phyloP scores from a whole-genome alignment of 2,329 filamentous ascomycete species.

The Trichoderma atrobrunneum region DNA sequence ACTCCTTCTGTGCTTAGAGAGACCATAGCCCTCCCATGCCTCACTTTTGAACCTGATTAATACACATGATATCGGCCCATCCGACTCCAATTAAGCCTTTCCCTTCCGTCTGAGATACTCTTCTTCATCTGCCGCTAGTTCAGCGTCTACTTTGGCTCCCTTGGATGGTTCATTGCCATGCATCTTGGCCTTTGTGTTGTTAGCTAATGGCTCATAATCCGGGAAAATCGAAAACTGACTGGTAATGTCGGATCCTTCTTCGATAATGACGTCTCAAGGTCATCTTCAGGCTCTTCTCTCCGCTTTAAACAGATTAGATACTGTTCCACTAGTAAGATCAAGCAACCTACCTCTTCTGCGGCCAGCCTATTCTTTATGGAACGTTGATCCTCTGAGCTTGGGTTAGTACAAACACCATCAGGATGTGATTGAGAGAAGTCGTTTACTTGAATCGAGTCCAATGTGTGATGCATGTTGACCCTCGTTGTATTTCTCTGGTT shows the following conservation, averaged over 20 bases:
- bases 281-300: constrained; percentile 45
- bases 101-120: constrained; percentile 59
- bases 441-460: constrained; percentile 68
- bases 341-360: constrained; percentile 53
- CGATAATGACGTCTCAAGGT: constrained; percentile 38
- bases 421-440: too few species aligned
- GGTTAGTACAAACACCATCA: constrained; percentile 21
- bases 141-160: constrained; percentile 69
- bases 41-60: neutral
- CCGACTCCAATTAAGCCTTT: constrained; percentile 25
- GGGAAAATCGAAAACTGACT: constrained; percentile 36
- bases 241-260: constrained; percentile 62
- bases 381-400: constrained; percentile 61
- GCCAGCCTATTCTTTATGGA: constrained; percentile 69
- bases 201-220: neutral
- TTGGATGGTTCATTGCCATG: constrained; percentile 73
- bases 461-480: constrained; percentile 68
- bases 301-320: constrained; percentile 27
- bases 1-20: neutral
- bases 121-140: constrained; percentile 67
- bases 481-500: constrained; percentile 64
- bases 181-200: constrained; percentile 48
- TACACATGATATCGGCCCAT: neutral
- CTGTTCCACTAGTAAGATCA: neutral
- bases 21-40: neutral